Percentiles rank a stretch among this genome's conserved stretches.
phyloP scores from a whole-genome alignment of 768 basidiomycete species.

The Calocera viscosa region DNA sequence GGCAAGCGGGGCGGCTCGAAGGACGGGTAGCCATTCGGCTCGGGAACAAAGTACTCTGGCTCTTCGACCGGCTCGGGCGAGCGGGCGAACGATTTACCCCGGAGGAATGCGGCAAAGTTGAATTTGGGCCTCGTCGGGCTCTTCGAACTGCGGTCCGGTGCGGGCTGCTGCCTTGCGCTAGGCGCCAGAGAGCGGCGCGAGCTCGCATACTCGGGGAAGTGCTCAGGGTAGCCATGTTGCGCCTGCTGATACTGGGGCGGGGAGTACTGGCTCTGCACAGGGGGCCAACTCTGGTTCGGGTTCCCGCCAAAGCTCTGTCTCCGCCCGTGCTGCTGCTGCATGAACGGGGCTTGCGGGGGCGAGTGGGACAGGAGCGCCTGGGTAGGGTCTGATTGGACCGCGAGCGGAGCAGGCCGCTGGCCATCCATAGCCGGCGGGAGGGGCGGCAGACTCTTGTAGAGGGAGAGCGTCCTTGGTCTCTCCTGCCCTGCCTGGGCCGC shows the following conservation, averaged over 20 bases:
- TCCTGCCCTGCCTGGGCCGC: neutral
- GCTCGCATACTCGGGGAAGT: neutral
- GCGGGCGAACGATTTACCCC: neutral
- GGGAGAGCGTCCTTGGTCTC: neutral
- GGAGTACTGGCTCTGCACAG: neutral
- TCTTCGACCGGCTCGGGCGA: neutral
- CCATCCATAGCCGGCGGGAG: neutral
- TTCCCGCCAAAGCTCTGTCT: neutral
- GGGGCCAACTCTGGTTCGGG: neutral
- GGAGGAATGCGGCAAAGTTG: neutral
- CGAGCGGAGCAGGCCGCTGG: neutral
- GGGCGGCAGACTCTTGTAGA: conserved; percentile 1
- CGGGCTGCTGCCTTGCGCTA: neutral
- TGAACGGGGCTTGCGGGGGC: neutral
- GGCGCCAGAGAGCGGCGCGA: neutral
- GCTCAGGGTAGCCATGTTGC: neutral
- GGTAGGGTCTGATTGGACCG: neutral
- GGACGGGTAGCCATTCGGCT: conserved; percentile 1
- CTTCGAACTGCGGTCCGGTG: neutral
- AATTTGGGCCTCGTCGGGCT: neutral
- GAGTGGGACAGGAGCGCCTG: neutral
- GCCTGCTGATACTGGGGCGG: neutral
- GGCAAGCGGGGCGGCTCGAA: conserved; percentile 1
- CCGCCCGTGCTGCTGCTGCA: neutral
- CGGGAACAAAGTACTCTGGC: neutral